phyloP scores from a whole-genome alignment of 768 basidiomycete genomes.

The Leccinum disarticulatum region DNA sequence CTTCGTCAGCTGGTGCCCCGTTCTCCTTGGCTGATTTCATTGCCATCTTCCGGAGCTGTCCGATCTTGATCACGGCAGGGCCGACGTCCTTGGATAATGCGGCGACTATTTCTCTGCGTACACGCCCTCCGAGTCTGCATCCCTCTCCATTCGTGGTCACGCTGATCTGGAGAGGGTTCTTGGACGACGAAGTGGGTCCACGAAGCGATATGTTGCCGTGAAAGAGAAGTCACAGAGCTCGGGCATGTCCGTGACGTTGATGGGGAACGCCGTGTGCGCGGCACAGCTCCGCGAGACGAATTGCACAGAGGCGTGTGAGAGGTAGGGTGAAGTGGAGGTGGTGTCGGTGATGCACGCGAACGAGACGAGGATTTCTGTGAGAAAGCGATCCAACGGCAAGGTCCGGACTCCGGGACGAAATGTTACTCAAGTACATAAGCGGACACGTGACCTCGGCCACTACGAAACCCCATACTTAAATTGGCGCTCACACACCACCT shows the following conservation, averaged over 20 bases:
- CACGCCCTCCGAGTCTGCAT: constrained; percentile 76
- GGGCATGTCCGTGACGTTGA: constrained; percentile 88
- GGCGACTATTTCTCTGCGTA: constrained; percentile 81
- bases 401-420: too few species aligned
- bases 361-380: constrained; percentile 36
- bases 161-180: constrained; percentile 67
- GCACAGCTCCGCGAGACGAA: constrained; percentile 56
- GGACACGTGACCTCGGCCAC: too few species aligned
- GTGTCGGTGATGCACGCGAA: constrained; percentile 87
- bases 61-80: constrained; percentile 70
- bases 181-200: constrained; percentile 44
- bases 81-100: constrained; percentile 73
- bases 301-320: constrained; percentile 47
- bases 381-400: constrained; percentile 42
- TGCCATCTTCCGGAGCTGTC: constrained; percentile 61
- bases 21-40: constrained; percentile 26
- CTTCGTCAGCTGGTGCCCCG: constrained; percentile 33
- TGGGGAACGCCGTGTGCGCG: constrained; percentile 56
- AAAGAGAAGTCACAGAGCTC: constrained; percentile 89
- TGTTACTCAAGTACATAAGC: too few species aligned
- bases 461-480: not conserved
- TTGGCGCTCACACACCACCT: not conserved
- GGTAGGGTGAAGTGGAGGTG: constrained; percentile 43
- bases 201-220: constrained; percentile 81
- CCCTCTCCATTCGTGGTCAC: constrained; percentile 92